Evolutionary conservation across 768 basidiomycete genomes (phyloP), one percentile per base, ranked within the genome.

Genomic region (Kwoniella dejecticola): DNA sequence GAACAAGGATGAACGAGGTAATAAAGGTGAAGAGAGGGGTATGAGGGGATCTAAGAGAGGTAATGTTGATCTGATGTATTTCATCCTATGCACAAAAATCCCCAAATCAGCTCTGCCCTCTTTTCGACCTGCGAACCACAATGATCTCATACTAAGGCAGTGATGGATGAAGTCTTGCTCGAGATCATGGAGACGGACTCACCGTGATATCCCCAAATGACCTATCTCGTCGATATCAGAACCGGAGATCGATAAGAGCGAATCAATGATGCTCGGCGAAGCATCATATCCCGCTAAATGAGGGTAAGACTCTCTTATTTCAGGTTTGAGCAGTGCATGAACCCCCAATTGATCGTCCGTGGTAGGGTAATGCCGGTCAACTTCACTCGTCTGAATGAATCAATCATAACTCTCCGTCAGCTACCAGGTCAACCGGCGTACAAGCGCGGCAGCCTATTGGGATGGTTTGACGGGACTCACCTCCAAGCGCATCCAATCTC

Each of bases 1-100:
- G 69, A 84, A 83, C 60, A 88, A 77, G 38, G 80, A 79, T 19
- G 72, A 70, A 48, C 83, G 80, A 12, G 83, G 82, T 71, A 84
- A 79, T 42, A 82, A 62, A 55, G 83, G 79, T 27, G 79, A 74
- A 19, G 80, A 75, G 54, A 79, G 72, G 17, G 82, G 81, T 64
- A 86, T 80, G 42, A 85, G 69, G 60, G 81, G 81, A 59, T 81
- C 79, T 67, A 89, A 77, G 70, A 83, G 82, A 15, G 67, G 55
- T 4, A 77, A 44, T 3, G 68, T 66, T 11, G 69, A 64, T 12
- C 69, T 61, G 23, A 71, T 67, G 46, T 68, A 68, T 19, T 15
- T 26, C 15, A 63, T 60, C 42, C 70, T 72, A 47, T 10, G 7
- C 17, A n/a, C n/a, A n/a, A 19, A 42, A 44, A 63, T 21, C 15